Conservation (phyloP, 2,329 filamentous ascomycete species). For the Biscogniauxia mediterranea region DNA sequence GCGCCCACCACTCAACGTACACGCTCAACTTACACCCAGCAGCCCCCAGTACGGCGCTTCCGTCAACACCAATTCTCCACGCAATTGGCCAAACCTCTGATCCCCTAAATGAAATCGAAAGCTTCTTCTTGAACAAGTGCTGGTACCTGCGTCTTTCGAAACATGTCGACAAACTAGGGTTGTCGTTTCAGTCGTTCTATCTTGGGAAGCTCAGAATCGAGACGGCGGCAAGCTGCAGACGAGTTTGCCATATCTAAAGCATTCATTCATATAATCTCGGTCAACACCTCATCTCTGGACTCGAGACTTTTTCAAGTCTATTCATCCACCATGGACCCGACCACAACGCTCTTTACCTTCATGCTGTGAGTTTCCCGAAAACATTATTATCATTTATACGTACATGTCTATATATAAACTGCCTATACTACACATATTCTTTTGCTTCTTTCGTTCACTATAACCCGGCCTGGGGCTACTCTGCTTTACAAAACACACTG, state of each 20-base stretch:
- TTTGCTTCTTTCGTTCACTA: conserved; percentile 16
- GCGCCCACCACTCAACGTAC: conserved; percentile 17
- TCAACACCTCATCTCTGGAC: conserved; percentile 7
- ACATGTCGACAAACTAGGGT: conserved; percentile 19
- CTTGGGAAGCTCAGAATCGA: conserved; percentile 13
- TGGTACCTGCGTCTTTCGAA: conserved; percentile 31
- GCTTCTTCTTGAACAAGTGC: not conserved
- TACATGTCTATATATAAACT: not conserved
- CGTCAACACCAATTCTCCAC: conserved; percentile 12
- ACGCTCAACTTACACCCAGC: conserved; percentile 11
- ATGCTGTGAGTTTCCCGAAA: conserved; percentile 56
- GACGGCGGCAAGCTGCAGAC: conserved; percentile 17
- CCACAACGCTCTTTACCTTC: conserved; percentile 67
- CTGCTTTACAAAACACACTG: not conserved
- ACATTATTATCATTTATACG: conserved; percentile 14
- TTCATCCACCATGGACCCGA: conserved; percentile 50
- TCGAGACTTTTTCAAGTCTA: conserved; percentile 4
- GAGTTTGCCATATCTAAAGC: conserved; percentile 3
- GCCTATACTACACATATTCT: not conserved
- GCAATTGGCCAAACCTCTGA: conserved; percentile 22
- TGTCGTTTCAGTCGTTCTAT: conserved; percentile 18
- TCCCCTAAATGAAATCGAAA: conserved; percentile 4
- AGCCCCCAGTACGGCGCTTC: conserved; percentile 26
- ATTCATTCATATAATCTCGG: conserved; percentile 9
- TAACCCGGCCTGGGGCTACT: conserved; percentile 10